These are phyloP conservation scores for Aristolochia contorta DNA, from an alignment of 164 flowering plant species.

Conservation along the genomic window DNA sequence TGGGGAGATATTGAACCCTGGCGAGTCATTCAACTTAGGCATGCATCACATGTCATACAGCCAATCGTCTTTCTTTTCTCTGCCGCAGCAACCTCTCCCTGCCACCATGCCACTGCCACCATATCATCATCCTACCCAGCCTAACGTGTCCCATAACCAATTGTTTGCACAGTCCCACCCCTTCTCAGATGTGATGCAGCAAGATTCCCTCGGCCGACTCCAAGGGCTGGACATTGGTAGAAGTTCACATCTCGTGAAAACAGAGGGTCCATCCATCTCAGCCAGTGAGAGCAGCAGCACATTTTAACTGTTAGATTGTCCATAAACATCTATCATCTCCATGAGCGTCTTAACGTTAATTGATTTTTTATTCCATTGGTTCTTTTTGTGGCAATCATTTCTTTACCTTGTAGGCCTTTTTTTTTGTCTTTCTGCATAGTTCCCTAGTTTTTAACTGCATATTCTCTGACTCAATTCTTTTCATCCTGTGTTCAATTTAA, in stretches of 20 bases:
- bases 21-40: constrained; percentile 52
- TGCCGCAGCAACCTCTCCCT: constrained; percentile 32
- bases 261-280: constrained; percentile 72
- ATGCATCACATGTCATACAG: constrained; percentile 46
- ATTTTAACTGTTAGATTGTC: constrained; percentile 42
- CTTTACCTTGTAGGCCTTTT: background rate
- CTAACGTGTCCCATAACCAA: constrained; percentile 34
- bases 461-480: constrained; percentile 1
- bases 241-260: constrained; percentile 47
- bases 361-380: constrained; percentile 16
- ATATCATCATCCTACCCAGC: constrained; percentile 39
- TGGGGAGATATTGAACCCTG: constrained; percentile 41
- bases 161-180: constrained; percentile 27
- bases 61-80: constrained; percentile 37
- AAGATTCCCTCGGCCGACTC: constrained; percentile 68
- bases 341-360: background rate
- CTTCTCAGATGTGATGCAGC: constrained; percentile 51
- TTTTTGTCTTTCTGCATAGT: background rate
- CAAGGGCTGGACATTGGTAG: constrained; percentile 84
- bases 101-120: constrained; percentile 40
- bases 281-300: constrained; percentile 80
- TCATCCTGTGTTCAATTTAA: background rate
- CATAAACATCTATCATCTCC: constrained; percentile 42
- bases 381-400: constrained; percentile 2
- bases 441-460: constrained; percentile 4